Evolutionary conservation across 352 stramenopile genomes (phyloP), one percentile per base, ranked within the genome.

Genomic region (Phytopythium oedochilum): DNA sequence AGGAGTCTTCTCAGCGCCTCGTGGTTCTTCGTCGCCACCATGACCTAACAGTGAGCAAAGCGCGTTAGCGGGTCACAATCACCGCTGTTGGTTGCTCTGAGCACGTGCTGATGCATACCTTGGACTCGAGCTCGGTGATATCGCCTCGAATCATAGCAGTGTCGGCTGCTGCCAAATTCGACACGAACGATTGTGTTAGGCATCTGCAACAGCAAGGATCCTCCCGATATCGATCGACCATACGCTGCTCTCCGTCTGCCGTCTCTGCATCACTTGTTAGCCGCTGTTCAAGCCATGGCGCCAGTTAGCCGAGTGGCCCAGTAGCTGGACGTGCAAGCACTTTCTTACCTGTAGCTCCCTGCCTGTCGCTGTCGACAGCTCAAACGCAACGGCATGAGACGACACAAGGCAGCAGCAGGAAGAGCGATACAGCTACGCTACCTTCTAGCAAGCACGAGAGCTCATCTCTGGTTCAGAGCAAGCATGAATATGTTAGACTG

Each of bases 11-110:
- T 32, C 5, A 54, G 26, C 1, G 55, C 45, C 22, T 48, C 35
- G 22, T 28, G 43, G 20, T 59, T 60, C 31, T 55, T 60, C 17
- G n/a, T 43, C 15, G 22, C 35, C 25, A 55, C 26, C 9, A 26
- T 32, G 18, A 60, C 40, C 55, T 60, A 43, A 20, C 14, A 35
- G 17, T 22, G 32, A 25, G 32, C 29, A 44, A 44, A 31, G 29
- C 31, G 15, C 22, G 12, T 32, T 23, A 3, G 47, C 23, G 12
- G 42, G 5, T 12, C 11, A 22, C 20, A 5, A 34, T 11, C 26
- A 14, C 23, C 14, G n/a, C n/a, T n/a, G n/a, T n/a, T n/a, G n/a
- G n/a, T n/a, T n/a, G n/a, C n/a, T n/a, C n/a, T n/a, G 22, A 31
- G 1, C 10, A 29, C 20, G 4, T 18, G 10, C 42, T 14, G 18